Base-by-base conservation (phyloP, 2,329 filamentous ascomycete species). In the Pseudogymnoascus sp. region DNA sequence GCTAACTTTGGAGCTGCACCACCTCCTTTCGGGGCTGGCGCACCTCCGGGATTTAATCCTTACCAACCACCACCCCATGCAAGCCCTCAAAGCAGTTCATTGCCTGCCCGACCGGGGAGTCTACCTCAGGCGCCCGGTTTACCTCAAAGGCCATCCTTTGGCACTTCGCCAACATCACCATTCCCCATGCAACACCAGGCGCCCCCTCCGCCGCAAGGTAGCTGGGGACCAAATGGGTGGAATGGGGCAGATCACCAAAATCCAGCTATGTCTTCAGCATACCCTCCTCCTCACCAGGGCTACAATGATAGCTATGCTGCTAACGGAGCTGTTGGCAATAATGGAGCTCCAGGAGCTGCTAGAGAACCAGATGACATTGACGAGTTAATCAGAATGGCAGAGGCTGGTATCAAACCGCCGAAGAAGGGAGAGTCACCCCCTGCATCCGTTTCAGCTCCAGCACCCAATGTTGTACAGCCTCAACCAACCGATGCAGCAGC, bases 381-480 rank as follows among this genome's bases (percentile, higher is more conserved):
- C 71, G 79, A 85, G 70, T 74, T 87, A 68, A 87, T 87, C 68
- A 81, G 85, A 61, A 83, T 84, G 79, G 85, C 84, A 1, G 84
- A 87, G 73, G 82, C 83, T 6, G 83, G 84, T 59, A 83, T 85
- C 69, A 82, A 79, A 70, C 79, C 80, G 8, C 73, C 75, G 50
- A 78, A 74, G 72, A 78, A 79, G 63, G 65, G 65, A 65, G 73
- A 70, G 71, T 74, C 63, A 73, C 77, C 62, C 74, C 76, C n/a
- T 79, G 79, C 47, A 73, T 81, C 53, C 60, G 77, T 76, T 17
- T 71, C 74, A 61, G 69, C 73, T 33, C 71, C 75, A n/a, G 70
- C 74, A 59, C 65, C 64, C 17, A 67, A 71, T 47, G 67, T 72
- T 17, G 66, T 69, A n/a, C 47, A 66, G 6, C 67, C 60, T 75